Evolutionary conservation across 2,329 filamentous ascomycete genomes (phyloP).

Genomic region (Penicillium brevicompactum): DNA sequence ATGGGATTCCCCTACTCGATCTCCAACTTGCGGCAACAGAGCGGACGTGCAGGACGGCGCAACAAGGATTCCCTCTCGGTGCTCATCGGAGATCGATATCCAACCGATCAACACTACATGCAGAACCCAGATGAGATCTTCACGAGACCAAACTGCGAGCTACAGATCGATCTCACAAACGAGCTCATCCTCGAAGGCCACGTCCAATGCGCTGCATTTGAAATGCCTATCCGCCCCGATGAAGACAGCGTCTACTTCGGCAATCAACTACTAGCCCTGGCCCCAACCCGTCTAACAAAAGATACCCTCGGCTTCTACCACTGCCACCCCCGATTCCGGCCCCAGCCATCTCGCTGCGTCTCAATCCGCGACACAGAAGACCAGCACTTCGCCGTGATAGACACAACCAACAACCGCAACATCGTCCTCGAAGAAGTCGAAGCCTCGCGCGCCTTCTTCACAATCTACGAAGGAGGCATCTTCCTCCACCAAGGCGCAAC

Average conservation of each 20-base stretch:
- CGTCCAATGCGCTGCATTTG: constrained; percentile 90
- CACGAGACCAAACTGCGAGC: constrained; percentile 82
- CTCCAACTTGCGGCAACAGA: constrained; percentile 91
- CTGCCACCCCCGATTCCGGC: constrained; percentile 84
- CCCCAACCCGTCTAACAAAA: constrained; percentile 70
- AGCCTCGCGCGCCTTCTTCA: constrained; percentile 91
- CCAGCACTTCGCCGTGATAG: constrained; percentile 90
- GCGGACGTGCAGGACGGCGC: constrained; percentile 83
- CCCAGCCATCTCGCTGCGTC: constrained; percentile 78
- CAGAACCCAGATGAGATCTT: constrained; percentile 90
- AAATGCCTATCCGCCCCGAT: constrained; percentile 84
- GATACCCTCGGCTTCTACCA: constrained; percentile 85
- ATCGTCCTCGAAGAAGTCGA: constrained; percentile 93
- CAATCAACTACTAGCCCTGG: constrained; percentile 68
- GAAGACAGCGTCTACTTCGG: constrained; percentile 81
- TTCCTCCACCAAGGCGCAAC: constrained; percentile 95
- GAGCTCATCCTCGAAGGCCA: constrained; percentile 91
- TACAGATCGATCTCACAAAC: constrained; percentile 91
- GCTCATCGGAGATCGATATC: constrained; percentile 83
- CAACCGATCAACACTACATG: constrained; percentile 97
- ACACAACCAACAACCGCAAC: constrained; percentile 78
- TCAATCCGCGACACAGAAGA: constrained; percentile 88
- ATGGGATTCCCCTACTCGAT: constrained; percentile 96
- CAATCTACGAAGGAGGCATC: constrained; percentile 94
- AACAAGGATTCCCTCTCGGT: constrained; percentile 94